Percentiles rank a stretch among this genome's conserved stretches.
These are phyloP conservation scores for Nannochloropsis salina DNA, from an alignment of 108 stramenopile genomes.

Conservation along the genomic window DNA sequence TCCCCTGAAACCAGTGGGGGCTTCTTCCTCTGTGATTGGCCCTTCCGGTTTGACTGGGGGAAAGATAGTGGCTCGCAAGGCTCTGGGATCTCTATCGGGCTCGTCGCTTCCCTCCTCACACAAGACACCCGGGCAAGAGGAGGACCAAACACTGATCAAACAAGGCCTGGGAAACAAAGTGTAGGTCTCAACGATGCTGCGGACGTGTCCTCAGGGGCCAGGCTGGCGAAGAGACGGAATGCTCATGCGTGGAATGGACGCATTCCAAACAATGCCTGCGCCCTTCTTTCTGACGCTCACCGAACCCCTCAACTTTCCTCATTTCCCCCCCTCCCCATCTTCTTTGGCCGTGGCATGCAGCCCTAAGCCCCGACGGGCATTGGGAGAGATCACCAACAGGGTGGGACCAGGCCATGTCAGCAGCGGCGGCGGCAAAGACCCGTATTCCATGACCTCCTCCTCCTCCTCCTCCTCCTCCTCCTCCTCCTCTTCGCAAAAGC, in stretches of 20 bases:
- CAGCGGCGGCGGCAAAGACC: background rate
- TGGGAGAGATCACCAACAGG: background rate
- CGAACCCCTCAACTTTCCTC: background rate
- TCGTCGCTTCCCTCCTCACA: background rate
- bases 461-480: background rate
- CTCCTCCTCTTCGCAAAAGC: background rate
- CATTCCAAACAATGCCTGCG: too few species aligned
- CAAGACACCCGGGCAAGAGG: background rate
- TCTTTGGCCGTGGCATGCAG: background rate
- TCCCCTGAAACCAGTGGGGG: background rate
- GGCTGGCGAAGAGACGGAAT: too few species aligned
- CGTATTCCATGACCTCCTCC: background rate
- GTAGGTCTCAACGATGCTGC: background rate
- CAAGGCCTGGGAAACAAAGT: conserved; percentile 16
- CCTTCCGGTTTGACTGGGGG: conserved; percentile 6
- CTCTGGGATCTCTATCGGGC: background rate
- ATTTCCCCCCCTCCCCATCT: background rate
- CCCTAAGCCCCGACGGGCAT: background rate
- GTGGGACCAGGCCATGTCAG: background rate
- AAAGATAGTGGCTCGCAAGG: conserved; percentile 11
- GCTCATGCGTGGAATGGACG: too few species aligned
- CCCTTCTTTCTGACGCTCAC: background rate
- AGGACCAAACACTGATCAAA: conserved; percentile 20
- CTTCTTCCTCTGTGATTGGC: conserved; percentile 4
- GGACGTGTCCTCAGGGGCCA: too few species aligned